Evolutionary conservation across 1,284 basidiomycete species (phyloP), one percentile per base, ranked within the genome.

Genomic region (Cutaneotrichosporon cavernicola): DNA sequence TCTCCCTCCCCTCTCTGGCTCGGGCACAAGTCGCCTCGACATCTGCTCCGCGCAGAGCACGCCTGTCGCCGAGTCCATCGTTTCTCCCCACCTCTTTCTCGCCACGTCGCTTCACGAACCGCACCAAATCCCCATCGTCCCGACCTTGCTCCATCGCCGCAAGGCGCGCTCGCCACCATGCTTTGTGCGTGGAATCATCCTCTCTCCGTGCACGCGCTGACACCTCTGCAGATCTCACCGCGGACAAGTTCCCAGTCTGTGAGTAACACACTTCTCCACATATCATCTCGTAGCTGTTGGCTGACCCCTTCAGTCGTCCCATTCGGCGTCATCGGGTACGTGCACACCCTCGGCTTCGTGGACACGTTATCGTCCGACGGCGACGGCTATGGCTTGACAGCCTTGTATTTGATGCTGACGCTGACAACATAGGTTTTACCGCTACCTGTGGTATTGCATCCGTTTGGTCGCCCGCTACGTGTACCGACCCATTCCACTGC

Each of bases 371-470:
- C 13, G 55, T 18, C 18, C 26, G 4, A 26, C 6, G 14, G 31
- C 21, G n/a, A 16, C 18, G n/a, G 6, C 38, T 26, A 11, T 13
- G 7, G 13, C 40, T 13, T 21, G 18, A 21, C 26, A 13, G n/a
- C n/a, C 40, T 16, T 38, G 38, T 22, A 6, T 22, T 26, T 11
- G 56, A 56, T 16, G 10, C 9, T 21, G 38, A 43, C 30, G 8
- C 62, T 67, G 50, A 62, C 46, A 26, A 21, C 36, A n/a, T 68
- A 76, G 76, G 10, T 79, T 80, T 77, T 93, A 91, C 82, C 90
- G 91, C 60, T 94, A 94, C 83, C 83, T 93, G 61, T 93, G 91
- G 91, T 94, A 89, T 80, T 78, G 89, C 71, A 91, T 94, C 71
- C 89, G 91, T 78, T 80, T 94, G 53, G 81, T 86, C 40, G 92